Evolutionary conservation across 73 alveolate species (phyloP), one percentile per base, ranked within the genome.

Genomic region (Symbiodinium pilosum): DNA sequence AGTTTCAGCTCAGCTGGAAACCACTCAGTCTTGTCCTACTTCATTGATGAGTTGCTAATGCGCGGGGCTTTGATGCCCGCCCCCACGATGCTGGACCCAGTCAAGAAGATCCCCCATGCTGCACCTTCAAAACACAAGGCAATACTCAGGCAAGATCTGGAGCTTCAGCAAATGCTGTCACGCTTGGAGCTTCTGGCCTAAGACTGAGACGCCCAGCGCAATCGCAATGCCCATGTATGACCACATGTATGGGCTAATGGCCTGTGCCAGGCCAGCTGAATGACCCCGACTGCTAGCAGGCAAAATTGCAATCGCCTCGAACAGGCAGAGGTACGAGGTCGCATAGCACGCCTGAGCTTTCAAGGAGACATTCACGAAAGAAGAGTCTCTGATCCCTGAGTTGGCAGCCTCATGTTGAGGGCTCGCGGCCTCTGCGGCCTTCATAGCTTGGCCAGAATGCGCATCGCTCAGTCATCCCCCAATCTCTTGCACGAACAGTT

Each of bases 51-150:
- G 97, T 87, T 14, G 21, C 98, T 93, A 86, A 93, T 93, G 43
- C 98, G 98, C 24, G 98, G 98, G 39, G 98, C 98, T 99, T 99
- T 99, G 99, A 99, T 99, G 91, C 99, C 99, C n/a, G 99, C 99
- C 6, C 99, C 99, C 81, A 99, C 99, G 43, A 99, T 99, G 91
- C 99, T 95, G 98, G 99, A 99, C 51, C 99, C 99, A 43, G 99
- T 99, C 99, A 99, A 99, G 99, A 99, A 99, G 32, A 99, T 99
- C 30, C 99, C 99, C 99, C 99, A 99, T 88, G 99, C 99, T 43
- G 99, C 98, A 42, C 94, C 93, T 91, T 42, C 54, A 36, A 28
- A n/a, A 26, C 4, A 43, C 40, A 94, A 40, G 43, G 34, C 34
- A 43, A 39, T 6, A 73, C 0, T 14, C 42, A 36, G 11, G 26